Evolutionary conservation across 768 basidiomycete genomes (phyloP).

Genomic region (Termitomyces sp.): DNA sequence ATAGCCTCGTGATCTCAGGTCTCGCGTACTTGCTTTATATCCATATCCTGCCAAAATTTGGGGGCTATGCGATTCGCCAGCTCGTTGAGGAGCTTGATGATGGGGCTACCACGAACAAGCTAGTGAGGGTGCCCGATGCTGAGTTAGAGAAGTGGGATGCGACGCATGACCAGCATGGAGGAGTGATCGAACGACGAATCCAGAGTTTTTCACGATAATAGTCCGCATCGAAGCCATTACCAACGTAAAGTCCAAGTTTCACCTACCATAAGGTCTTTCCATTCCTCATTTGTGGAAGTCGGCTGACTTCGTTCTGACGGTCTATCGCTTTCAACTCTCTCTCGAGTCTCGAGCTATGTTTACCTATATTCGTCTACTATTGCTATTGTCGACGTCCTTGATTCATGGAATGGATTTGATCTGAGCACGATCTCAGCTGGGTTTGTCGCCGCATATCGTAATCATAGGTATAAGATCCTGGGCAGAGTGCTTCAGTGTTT

Average conservation of each 20-base stretch:
- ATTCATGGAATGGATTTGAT: no score
- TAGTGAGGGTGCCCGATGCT: conserved; percentile 27
- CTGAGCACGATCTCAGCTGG: no score
- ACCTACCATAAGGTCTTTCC: no score
- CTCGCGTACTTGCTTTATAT: conserved; percentile 32
- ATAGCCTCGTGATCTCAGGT: conserved; percentile 26
- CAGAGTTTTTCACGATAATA: not conserved
- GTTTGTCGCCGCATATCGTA: no score
- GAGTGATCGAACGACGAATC: conserved; percentile 14
- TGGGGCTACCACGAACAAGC: conserved; percentile 25
- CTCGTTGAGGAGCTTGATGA: conserved; percentile 38
- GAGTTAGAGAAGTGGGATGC: conserved; percentile 31
- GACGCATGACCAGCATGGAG: conserved; percentile 29
- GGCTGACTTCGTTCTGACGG: no score
- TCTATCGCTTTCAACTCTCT: no score
- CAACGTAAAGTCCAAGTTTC: not conserved
- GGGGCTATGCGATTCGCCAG: conserved; percentile 42
- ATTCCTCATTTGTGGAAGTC: no score
- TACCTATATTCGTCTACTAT: no score
- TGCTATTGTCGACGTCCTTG: no score
- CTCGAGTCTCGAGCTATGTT: no score
- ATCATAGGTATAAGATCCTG: no score
- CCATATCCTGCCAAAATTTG: conserved; percentile 35
- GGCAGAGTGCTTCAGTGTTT: no score
- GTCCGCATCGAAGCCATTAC: not conserved